Base-by-base conservation (phyloP, 2,329 filamentous ascomycete species). In the Cladorrhinum sp. region DNA sequence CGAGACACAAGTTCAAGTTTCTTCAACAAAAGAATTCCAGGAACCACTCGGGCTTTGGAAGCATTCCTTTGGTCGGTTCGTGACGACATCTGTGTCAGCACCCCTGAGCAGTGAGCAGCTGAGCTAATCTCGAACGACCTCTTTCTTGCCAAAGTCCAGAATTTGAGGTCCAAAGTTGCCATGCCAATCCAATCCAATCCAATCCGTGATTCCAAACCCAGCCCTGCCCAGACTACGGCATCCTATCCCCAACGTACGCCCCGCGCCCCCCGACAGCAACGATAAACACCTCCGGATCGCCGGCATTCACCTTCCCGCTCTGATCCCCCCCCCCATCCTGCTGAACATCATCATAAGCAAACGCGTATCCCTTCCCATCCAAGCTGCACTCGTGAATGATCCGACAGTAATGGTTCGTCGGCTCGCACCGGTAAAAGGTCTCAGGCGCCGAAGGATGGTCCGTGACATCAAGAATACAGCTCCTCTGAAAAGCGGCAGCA, bases 331-430 rank as follows among this genome's bases (percentile, higher is more conserved):
- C 82, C 24, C 75, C 77, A 30, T 77, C 74, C 0, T 79, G 79
- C 57, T 79, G 78, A 16, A 87, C 84, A 71, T 87, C 83, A 66
- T 87, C 84, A 58, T 86, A 87, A 0, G 84, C 81, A 69, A 86
- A 86, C 0, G 82, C 82, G 68, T 87, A 87, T 9, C 84, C 83
- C 65, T 78, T 80, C 1, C 78, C 75, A 67, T 86, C 82, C 7
- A 82, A 64, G 60, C 81, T 83, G 21, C 73, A 75, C 59, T 74
- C 78, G 69, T 87, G 84, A 56, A 86, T 81, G 56, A 86, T 77
- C 30, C 82, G 74, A 6, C 79, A 74, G 66, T 85, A 87, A 69
- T 86, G 83, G 65, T 86, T 86, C 2, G 82, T 84, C 36, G 79
- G 74, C 0, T 75, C 70, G 12, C 74, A 67, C 50, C 65, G 59